Evolutionary conservation across 805 yeast genomes (phyloP).

Genomic region (Candida andamanensis): DNA sequence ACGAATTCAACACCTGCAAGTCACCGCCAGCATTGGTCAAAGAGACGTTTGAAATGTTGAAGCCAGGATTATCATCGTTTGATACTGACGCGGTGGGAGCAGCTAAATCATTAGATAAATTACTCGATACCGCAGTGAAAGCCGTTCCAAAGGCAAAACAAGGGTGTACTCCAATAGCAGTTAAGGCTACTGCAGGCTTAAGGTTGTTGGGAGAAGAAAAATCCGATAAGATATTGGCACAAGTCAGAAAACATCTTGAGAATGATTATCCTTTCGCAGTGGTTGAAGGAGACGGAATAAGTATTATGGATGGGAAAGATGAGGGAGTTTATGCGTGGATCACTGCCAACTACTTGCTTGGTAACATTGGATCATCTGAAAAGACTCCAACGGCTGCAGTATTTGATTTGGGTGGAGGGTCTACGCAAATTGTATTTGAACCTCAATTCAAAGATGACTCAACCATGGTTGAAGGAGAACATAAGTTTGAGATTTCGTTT

Average conservation of each 20-base stretch:
- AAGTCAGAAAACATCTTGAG: slow-evolving; percentile 74
- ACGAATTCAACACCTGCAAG: slow-evolving; percentile 81
- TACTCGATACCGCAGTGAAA: slow-evolving; percentile 69
- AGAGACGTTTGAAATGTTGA: slow-evolving; percentile 82
- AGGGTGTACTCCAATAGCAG: slow-evolving; percentile 88
- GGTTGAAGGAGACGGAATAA: slow-evolving; percentile 78
- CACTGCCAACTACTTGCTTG: slow-evolving; percentile 87
- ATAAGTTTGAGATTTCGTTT: slow-evolving; percentile 72
- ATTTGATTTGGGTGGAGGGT: slow-evolving; percentile 97
- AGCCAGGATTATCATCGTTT: slow-evolving; percentile 87
- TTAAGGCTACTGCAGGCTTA: slow-evolving; percentile 97
- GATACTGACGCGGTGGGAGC: slow-evolving; percentile 80
- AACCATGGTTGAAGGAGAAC: slow-evolving; percentile 78
- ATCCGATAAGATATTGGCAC: slow-evolving; percentile 63
- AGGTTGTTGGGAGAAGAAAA: slow-evolving; percentile 77
- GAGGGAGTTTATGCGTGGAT: slow-evolving; percentile 99
- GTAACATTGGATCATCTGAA: slow-evolving; percentile 81
- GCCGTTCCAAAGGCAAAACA: slow-evolving; percentile 70
- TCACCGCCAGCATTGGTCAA: slow-evolving; percentile 75
- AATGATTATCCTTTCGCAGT: slow-evolving; percentile 87
- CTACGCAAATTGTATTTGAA: slow-evolving; percentile 97
- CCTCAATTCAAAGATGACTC: slow-evolving; percentile 65
- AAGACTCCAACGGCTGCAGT: slow-evolving; percentile 91
- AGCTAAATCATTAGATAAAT: slow-evolving; percentile 82
- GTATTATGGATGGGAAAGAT: slow-evolving; percentile 93